Evolutionary conservation across 345 rosid genomes (phyloP).

Genomic region (Zanthoxylum bungeanum): DNA sequence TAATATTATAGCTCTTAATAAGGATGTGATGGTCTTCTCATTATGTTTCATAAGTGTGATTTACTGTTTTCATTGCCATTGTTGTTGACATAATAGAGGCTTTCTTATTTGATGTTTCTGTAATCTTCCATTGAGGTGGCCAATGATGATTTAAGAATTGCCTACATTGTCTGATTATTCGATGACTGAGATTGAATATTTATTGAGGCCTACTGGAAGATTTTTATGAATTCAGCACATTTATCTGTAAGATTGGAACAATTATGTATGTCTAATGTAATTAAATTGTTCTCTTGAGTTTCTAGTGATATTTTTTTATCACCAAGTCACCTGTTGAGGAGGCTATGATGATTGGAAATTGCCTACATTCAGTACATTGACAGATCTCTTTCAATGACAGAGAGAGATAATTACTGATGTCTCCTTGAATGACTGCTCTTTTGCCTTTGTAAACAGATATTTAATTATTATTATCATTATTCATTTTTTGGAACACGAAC

Average conservation of each 20-base stretch:
- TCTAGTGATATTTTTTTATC: not conserved
- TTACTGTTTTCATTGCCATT: not conserved
- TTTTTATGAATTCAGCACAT: not conserved
- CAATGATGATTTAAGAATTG: no score
- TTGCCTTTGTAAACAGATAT: not conserved
- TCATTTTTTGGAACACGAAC: not conserved
- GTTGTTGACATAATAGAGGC: not conserved
- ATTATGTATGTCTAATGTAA: not conserved
- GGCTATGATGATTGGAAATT: constrained; percentile 2
- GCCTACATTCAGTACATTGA: constrained; percentile 20
- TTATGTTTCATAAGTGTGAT: not conserved
- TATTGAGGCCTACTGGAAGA: constrained; percentile 1
- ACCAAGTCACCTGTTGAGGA: not conserved
- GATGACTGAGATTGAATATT: constrained; percentile 4
- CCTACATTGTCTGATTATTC: constrained; percentile 6
- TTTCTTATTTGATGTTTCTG: no score
- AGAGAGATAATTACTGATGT: constrained; percentile 6
- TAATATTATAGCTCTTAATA: not conserved
- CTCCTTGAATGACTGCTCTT: not conserved
- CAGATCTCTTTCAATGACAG: not conserved
- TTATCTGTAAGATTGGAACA: not conserved
- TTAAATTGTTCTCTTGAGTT: not conserved
- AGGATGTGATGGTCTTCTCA: not conserved
- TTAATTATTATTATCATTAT: no score
- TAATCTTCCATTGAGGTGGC: no score